Base-by-base conservation (phyloP, 805 yeast species). In the Sugiyamaella valdiviana region DNA sequence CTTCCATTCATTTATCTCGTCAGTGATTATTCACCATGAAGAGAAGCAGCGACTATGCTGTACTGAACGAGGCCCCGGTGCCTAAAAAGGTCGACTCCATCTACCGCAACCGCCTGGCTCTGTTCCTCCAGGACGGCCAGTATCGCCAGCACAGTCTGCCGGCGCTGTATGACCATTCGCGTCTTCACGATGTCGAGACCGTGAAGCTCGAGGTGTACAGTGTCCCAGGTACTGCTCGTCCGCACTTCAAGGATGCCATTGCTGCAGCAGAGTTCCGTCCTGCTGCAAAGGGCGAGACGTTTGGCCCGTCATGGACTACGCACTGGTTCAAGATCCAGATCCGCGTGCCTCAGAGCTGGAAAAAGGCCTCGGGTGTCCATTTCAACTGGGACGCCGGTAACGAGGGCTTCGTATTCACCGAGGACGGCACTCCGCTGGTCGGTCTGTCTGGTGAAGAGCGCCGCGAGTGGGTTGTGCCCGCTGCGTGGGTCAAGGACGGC, bases 261-360 rank as follows among this genome's bases (percentile, higher is more conserved):
- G 19, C 84, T 14, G 68, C 71, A 22, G 80, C 84, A 14, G 50
- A 54, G 36, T 71, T 69, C 63, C 53, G 57, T 2, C 61, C 64
- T 1, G 63, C 72, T 2, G 49, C 57, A 21, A 79, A 79, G 52
- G 95, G 93, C 22, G 83, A 85, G 55, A 68, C 72, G 9, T 88
- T 85, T 63, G 97, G 98, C 0, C 99, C 99, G 2, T 85, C 95
- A 7, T 91, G 99, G 99, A 82, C 90, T 49, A 85, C 98, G 1
- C 93, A 88, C 54, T 91, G 99, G 99, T 88, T 93, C 67, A 78
- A 80, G 57, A 68, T 91, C 16, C 67, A 73, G 17, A 67, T 86
- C 52, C 69, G 71, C 15, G 71, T 90, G 3, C 95, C 96, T 0
- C 57, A 70, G 10, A 49, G 52, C 20, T 71, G 78, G 74, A 55